Percentiles rank a stretch among this genome's conserved stretches.
These are phyloP conservation scores for Barnettozyma sucrosica DNA, from an alignment of 805 yeast species.

Conservation along the genomic window DNA sequence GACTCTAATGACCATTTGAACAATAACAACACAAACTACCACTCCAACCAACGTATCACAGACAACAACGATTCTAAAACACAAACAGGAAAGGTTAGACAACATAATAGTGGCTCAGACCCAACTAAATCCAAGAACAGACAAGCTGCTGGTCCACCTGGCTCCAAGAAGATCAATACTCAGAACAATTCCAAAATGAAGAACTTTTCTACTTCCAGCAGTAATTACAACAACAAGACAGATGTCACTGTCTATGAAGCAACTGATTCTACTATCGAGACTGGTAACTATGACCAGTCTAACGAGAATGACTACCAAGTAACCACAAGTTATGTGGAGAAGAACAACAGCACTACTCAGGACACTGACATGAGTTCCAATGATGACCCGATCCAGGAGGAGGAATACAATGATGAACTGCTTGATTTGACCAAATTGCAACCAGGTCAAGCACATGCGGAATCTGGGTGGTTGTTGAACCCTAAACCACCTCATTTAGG, in stretches of 20 bases:
- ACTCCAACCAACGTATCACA: conserved; percentile 8
- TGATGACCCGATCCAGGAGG: conserved; percentile 23
- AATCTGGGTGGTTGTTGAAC: conserved; percentile 62
- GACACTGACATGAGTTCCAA: conserved; percentile 24
- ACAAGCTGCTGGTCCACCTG: neutral
- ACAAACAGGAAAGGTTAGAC: neutral
- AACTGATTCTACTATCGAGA: conserved; percentile 23
- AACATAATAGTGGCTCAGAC: neutral
- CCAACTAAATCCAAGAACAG: neutral
- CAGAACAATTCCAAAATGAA: neutral
- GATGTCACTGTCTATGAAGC: conserved; percentile 27
- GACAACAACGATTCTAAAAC: conserved; percentile 9
- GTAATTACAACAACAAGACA: conserved; percentile 12
- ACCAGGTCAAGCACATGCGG: conserved; percentile 64
- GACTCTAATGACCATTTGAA: conserved; percentile 17
- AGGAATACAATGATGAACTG: conserved; percentile 30
- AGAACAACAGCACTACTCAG: conserved; percentile 7
- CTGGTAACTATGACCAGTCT: conserved; percentile 5
- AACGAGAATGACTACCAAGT: conserved; percentile 4
- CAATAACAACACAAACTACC: conserved; percentile 16
- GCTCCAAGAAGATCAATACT: neutral
- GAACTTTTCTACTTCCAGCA: neutral
- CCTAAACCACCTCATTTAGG: conserved; percentile 43
- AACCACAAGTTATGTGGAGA: conserved; percentile 7
- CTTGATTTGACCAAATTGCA: conserved; percentile 61